phyloP scores from a whole-genome alignment of 192 early-diverging fungal genomes.

The Coemansia sp. region DNA sequence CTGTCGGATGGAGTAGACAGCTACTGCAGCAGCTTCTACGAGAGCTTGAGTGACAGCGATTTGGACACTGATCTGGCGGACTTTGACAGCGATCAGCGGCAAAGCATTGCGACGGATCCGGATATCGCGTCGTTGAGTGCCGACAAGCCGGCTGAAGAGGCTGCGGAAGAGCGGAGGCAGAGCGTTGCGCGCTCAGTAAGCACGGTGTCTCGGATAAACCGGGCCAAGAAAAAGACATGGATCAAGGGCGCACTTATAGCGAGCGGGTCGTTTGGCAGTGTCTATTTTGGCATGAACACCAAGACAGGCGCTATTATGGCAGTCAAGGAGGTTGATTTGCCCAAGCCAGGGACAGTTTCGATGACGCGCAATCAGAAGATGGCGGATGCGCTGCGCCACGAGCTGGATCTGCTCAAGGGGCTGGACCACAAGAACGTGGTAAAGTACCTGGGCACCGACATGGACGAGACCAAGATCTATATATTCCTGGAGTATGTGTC shows the following conservation, averaged over 20 bases:
- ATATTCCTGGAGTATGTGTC: slow-evolving; percentile 98
- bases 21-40: slow-evolving; percentile 43
- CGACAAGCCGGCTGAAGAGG: background rate
- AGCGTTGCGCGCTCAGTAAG: slow-evolving; percentile 25
- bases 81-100: slow-evolving; percentile 21
- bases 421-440: slow-evolving; percentile 95
- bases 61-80: slow-evolving; percentile 31
- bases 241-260: slow-evolving; percentile 89
- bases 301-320: slow-evolving; percentile 92
- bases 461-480: slow-evolving; percentile 71
- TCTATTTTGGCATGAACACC: slow-evolving; percentile 88
- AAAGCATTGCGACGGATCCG: background rate
- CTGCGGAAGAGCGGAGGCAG: slow-evolving; percentile 13
- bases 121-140: background rate
- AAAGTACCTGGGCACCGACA: slow-evolving; percentile 87
- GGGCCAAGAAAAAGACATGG: slow-evolving; percentile 61
- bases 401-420: slow-evolving; percentile 89
- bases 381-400: slow-evolving; percentile 83
- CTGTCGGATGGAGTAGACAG: slow-evolving; percentile 38
- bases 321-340: slow-evolving; percentile 91
- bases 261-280: slow-evolving; percentile 93
- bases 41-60: slow-evolving; percentile 41
- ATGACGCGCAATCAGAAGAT: slow-evolving; percentile 73
- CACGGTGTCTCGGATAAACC: slow-evolving; percentile 15
- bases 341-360: slow-evolving; percentile 64